phyloP scores from a whole-genome alignment of 768 basidiomycete genomes.

The Hirschioporus abietinus region DNA sequence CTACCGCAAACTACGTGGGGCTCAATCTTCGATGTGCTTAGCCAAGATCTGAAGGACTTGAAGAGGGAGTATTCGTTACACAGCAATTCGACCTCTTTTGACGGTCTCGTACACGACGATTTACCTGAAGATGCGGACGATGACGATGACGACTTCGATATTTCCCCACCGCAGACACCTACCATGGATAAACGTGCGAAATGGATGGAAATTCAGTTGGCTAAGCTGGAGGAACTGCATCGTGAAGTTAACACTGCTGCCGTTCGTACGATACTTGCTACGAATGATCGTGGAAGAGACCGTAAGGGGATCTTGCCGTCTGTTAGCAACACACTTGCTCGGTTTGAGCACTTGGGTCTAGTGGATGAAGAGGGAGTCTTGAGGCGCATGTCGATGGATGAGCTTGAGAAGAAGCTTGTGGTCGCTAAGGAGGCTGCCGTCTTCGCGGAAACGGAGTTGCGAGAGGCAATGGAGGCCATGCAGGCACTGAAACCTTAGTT shows the following conservation, averaged over 20 bases:
- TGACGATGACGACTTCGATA: constrained; percentile 79
- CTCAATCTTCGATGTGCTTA: background rate
- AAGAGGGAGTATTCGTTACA: background rate
- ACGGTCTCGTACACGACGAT: constrained; percentile 82
- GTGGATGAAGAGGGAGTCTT: constrained; percentile 37
- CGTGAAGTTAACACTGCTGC: constrained; percentile 88
- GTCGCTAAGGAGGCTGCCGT: constrained; percentile 68
- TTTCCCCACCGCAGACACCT: constrained; percentile 42
- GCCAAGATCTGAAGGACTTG: background rate
- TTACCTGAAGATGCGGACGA: constrained; percentile 73
- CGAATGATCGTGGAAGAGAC: constrained; percentile 87
- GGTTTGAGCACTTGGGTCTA: constrained; percentile 64
- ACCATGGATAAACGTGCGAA: constrained; percentile 85
- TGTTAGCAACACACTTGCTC: constrained; percentile 58
- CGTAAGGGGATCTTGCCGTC: constrained; percentile 61
- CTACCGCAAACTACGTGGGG: constrained; percentile 89
- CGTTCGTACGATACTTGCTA: constrained; percentile 72
- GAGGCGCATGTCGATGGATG: constrained; percentile 57
- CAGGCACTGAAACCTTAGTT: constrained; percentile 42
- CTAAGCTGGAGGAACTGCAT: constrained; percentile 83
- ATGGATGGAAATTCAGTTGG: constrained; percentile 91
- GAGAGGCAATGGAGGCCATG: constrained; percentile 68
- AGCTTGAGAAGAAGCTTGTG: constrained; percentile 68
- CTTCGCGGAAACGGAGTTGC: constrained; percentile 69
- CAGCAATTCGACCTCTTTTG: constrained; percentile 76